Percentiles rank a stretch among this genome's conserved stretches.
Conservation (phyloP, 1,284 basidiomycete species). For the Sporisorium sorghi region DNA sequence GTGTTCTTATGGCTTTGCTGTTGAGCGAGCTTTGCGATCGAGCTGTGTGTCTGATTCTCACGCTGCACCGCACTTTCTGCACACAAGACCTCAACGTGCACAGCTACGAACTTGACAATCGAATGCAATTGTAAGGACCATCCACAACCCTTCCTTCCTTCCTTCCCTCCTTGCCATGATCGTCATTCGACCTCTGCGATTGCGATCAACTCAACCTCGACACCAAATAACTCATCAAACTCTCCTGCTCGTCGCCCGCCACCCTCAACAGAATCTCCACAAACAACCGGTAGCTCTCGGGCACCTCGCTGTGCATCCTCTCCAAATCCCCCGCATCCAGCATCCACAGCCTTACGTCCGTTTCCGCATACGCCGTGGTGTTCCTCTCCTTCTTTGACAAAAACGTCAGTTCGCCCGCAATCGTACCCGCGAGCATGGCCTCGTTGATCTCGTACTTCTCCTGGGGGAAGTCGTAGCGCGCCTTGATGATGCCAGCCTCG, state of each 20-base stretch:
- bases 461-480: constrained; percentile 65
- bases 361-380: constrained; percentile 63
- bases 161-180: not conserved
- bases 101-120: too few relatives aligned
- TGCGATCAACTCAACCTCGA: constrained; percentile 53
- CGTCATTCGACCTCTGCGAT: too few relatives aligned
- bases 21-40: too few relatives aligned
- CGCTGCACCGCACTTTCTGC: too few relatives aligned
- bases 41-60: too few relatives aligned
- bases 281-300: constrained; percentile 44
- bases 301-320: constrained; percentile 38
- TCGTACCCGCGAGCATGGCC: constrained; percentile 68
- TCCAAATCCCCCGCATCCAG: constrained; percentile 46
- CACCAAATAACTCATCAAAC: constrained; percentile 67
- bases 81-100: too few relatives aligned
- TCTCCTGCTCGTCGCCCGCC: constrained; percentile 65
- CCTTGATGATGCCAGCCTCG: constrained; percentile 66
- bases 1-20: too few relatives aligned
- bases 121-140: too few relatives aligned
- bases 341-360: constrained; percentile 63
- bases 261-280: constrained; percentile 61
- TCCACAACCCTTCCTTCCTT: too few relatives aligned
- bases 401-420: constrained; percentile 67
- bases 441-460: constrained; percentile 68
- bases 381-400: constrained; percentile 59